Evolutionary conservation across 2,329 filamentous ascomycete genomes (phyloP), one percentile per base, ranked within the genome.

Genomic region (Trichoderma breve): DNA sequence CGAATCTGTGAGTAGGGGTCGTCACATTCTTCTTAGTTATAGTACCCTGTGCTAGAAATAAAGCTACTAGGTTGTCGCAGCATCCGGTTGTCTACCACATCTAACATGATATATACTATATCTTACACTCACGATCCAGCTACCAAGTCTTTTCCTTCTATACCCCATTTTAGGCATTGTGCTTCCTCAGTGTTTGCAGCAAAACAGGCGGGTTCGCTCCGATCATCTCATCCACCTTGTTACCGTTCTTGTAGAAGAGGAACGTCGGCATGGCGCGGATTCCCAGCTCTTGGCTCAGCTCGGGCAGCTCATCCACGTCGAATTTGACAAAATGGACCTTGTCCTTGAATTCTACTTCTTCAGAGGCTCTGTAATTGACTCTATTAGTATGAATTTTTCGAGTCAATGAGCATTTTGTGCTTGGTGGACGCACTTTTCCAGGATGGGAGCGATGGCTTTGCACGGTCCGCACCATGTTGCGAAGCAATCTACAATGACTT

Each of bases 241-340:
- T 82, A 74, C 92, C 93, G 77, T 90, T 83, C 87, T 93, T 93
- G 89, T 94, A 97, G 79, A 96, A 83, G 71, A 92, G 79, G 85
- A 98, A 97, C 21, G 94, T 97, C 73, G 95, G 95, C 94, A 98
- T 97, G 81, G 95, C 94, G 78, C 92, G 90, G 82, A 98, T 89
- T 75, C 89, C 89, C 76, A 95, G 89, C 79, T 95, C 89, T 79
- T 91, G 87, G 61, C 92, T 90, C 65, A 97, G 87, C 1, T 92
- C 90, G 76, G 90, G 85, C 60, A 95, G 84, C 76, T 93, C 87
- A 82, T 98, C 95, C 78, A 97, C 93, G 82, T 98, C 94, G 80
- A 97, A 85, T 88, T 97, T 96, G 88, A 90, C 89, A 84, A 97
- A 97, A 83, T 89, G 86, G 75, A 91, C 80, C 75, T 88, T 82